Evolutionary conservation across 352 stramenopile species (phyloP), one percentile per base, ranked within the genome.

Genomic region (Pilasporangium apinafurcum): DNA sequence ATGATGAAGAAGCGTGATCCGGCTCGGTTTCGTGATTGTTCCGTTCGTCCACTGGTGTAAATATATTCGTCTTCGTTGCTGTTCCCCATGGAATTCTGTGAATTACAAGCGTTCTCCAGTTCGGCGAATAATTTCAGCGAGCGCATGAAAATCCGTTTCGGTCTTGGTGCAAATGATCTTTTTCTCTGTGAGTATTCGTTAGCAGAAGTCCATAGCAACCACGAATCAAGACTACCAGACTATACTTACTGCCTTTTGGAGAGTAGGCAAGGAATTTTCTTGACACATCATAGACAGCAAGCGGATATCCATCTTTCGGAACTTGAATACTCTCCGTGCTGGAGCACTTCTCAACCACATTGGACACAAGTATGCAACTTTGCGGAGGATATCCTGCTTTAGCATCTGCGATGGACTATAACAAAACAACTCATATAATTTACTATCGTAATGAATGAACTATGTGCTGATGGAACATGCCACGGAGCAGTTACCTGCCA

Each of bases 11-110:
- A 58, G 26, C 40, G 59, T 36, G 47, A 51, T 8, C 41, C 66
- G n/a, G 60, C 65, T 24, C 55, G 62, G 22, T 74, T 78, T 22
- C 65, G 70, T 4, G 70, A 83, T n/a, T 80, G 65, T 25, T 70
- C 64, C 3, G 48, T 68, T 21, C 58, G 60, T 20, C 59, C 56
- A 37, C 32, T 44, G 17, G 33, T 52, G 9, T 76, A 34, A 69
- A 14, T 16, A 16, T 8, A 39, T n/a, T n/a, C n/a, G n/a, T n/a
- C n/a, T n/a, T n/a, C 34, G 17, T 39, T 39, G 13, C 16, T 5
- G 6, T 2, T 21, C 4, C 34, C 16, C 22, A 39, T 39, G 22
- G 25, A 51, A 12, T 14, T 30, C n/a, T 6, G 12, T 29, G 7
- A 44, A 43, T 22, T 25, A 8, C 9, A 57, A 40, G 5, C 33